Evolutionary conservation across 2,329 filamentous ascomycete species (phyloP), one percentile per base, ranked within the genome.

Genomic region (Whalleya microplaca): DNA sequence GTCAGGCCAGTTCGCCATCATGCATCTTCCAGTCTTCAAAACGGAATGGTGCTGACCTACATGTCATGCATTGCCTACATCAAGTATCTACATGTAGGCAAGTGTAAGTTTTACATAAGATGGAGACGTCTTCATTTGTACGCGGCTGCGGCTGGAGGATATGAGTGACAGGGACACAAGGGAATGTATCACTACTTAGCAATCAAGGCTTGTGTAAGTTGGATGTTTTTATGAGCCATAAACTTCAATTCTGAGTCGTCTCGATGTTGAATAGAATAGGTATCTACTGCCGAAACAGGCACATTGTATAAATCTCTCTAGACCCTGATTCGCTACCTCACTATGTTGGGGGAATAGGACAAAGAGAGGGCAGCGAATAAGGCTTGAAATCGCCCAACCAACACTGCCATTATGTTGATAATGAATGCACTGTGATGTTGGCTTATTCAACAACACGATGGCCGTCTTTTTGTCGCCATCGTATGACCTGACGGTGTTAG

Each of bases 231-330:
- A 29, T 29, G 27, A 29, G 12, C 12, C 12, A 12, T 12, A 29
- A 5, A 29, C 27, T 29, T 29, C 6, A 12, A 29, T 12, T 5
- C 27, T 29, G 6, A 29, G 6, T 12, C 27, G 5, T 12, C 27
- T 12, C 27, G 27, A 29, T 29, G 12, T 29, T 12, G 12, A 51
- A 51, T 52, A 52, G 42, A 62, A 56, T 20, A 48, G 54, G 58
- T 56, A 62, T 58, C 47, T 58, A 21, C 44, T 61, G 43, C 60
- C 60, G 60, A 61, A 56, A 52, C 57, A 54, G 57, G 43, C 20
- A 21, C n/a, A 50, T 23, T 12, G 48, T n/a, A 20, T 37, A 14
- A 27, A 27, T 45, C 40, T 51, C 21, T 37, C 29, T 16, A n/a
- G 2, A 49, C 10, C 37, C 45, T 16, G 42, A 21, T 44, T 49